Conservation (phyloP, 2,329 filamentous ascomycete species). For the Whalleya microplaca region DNA sequence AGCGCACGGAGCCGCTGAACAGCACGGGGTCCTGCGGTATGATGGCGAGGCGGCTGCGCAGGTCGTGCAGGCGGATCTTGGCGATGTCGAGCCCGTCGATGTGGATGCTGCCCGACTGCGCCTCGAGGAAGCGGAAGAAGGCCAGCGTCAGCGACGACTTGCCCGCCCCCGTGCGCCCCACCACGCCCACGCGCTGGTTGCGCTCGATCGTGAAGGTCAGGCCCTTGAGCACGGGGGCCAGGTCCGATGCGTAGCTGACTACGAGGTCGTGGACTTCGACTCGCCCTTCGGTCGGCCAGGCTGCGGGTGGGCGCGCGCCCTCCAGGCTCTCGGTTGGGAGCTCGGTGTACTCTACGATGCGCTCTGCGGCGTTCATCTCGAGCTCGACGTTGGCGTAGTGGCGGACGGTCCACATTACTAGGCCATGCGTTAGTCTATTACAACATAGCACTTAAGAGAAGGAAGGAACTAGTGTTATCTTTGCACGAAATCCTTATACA, state of each 20-base stretch:
- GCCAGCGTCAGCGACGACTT: slow-evolving; percentile 78
- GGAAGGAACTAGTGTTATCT: too few relatives aligned
- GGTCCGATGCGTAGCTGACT: slow-evolving; percentile 71
- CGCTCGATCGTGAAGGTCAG: slow-evolving; percentile 68
- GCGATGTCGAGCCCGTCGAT: slow-evolving; percentile 79
- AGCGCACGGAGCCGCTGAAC: slow-evolving; percentile 77
- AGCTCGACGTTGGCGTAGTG: slow-evolving; percentile 73
- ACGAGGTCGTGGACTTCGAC: slow-evolving; percentile 76
- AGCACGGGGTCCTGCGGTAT: slow-evolving; percentile 82
- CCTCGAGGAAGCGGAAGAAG: slow-evolving; percentile 77
- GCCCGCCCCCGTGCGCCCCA: slow-evolving; percentile 77
- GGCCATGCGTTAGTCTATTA: not conserved
- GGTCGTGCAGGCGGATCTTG: slow-evolving; percentile 68
- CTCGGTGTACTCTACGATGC: slow-evolving; percentile 75
- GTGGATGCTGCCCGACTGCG: slow-evolving; percentile 64
- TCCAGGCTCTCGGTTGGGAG: slow-evolving; percentile 68
- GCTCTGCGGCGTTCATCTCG: slow-evolving; percentile 78
- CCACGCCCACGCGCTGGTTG: slow-evolving; percentile 74
- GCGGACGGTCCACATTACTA: slow-evolving; percentile 54
- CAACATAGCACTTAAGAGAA: not conserved
- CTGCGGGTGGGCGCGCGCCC: slow-evolving; percentile 64
- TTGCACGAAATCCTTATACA: slow-evolving; percentile 40
- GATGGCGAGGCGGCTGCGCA: slow-evolving; percentile 76
- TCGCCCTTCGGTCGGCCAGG: slow-evolving; percentile 75
- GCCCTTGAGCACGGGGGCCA: slow-evolving; percentile 71